These are phyloP conservation scores for Aphanomyces invadans DNA, from an alignment of 352 stramenopile genomes.

Conservation along the genomic window DNA sequence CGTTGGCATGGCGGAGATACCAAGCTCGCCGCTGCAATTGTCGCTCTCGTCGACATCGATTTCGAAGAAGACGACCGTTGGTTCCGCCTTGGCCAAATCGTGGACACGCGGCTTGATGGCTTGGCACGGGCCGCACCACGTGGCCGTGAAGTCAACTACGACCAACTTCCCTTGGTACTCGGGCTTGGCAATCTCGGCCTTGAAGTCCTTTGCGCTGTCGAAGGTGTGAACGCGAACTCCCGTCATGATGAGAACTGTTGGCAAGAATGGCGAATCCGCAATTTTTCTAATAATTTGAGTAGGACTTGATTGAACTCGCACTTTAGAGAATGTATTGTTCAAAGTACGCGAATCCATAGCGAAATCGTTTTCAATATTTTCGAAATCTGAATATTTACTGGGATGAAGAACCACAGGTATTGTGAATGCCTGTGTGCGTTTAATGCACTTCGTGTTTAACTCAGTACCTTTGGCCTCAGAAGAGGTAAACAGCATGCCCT, in stretches of 20 bases:
- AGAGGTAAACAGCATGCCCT: too few relatives aligned
- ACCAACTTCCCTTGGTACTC: constrained; percentile 25
- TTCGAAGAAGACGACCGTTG: constrained; percentile 80
- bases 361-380: too few relatives aligned
- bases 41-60: constrained; percentile 74
- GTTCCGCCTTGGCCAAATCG: constrained; percentile 72
- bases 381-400: too few relatives aligned
- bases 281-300: too few relatives aligned
- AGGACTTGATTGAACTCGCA: too few relatives aligned
- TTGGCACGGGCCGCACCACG: constrained; percentile 83
- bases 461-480: too few relatives aligned
- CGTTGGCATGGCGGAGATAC: constrained; percentile 89
- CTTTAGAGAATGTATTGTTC: too few relatives aligned
- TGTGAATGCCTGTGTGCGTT: too few relatives aligned
- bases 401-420: too few relatives aligned
- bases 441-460: too few relatives aligned
- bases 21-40: constrained; percentile 21
- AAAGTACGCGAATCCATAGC: too few relatives aligned
- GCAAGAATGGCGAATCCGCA: not conserved
- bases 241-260: not conserved
- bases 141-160: constrained; percentile 81
- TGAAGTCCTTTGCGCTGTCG: not conserved
- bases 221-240: not conserved
- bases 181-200: constrained; percentile 2
- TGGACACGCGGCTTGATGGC: constrained; percentile 75